Evolutionary conservation across 2,329 filamentous ascomycete genomes (phyloP).

Genomic region (Aspergillus unguis): DNA sequence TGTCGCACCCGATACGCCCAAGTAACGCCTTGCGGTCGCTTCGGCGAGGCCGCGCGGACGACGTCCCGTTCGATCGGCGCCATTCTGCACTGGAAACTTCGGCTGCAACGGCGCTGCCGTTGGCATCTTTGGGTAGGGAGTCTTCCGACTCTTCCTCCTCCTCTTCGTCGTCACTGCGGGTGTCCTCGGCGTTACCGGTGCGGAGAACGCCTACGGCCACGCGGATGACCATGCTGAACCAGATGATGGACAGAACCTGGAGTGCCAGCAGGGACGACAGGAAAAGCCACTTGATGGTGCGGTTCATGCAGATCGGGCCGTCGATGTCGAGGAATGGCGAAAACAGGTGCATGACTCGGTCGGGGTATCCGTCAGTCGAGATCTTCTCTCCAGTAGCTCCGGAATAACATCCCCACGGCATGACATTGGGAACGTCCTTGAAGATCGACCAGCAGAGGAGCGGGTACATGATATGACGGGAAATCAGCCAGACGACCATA

Average conservation of each 20-base stretch:
- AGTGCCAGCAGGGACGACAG: slow-evolving; percentile 71
- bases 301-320: slow-evolving; percentile 76
- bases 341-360: slow-evolving; percentile 61
- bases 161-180: slow-evolving; percentile 79
- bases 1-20: slow-evolving; percentile 78
- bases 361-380: slow-evolving; percentile 31
- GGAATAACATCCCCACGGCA: slow-evolving; percentile 69
- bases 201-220: slow-evolving; percentile 77
- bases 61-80: slow-evolving; percentile 35
- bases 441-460: slow-evolving; percentile 80
- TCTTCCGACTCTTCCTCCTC: slow-evolving; percentile 51
- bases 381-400: slow-evolving; percentile 43
- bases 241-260: slow-evolving; percentile 75
- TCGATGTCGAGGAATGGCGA: slow-evolving; percentile 70
- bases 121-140: slow-evolving; percentile 22
- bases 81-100: slow-evolving; percentile 31
- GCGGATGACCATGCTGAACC: slow-evolving; percentile 85
- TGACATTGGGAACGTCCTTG: slow-evolving; percentile 59
- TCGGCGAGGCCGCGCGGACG: slow-evolving; percentile 34
- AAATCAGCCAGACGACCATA: slow-evolving; percentile 77
- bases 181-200: slow-evolving; percentile 75
- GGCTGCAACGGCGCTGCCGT: slow-evolving; percentile 19
- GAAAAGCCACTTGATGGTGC: slow-evolving; percentile 72
- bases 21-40: slow-evolving; percentile 66
- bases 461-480: slow-evolving; percentile 77